phyloP scores from a whole-genome alignment of 179 eudicot genomes.

The Kewa caespitosa region DNA sequence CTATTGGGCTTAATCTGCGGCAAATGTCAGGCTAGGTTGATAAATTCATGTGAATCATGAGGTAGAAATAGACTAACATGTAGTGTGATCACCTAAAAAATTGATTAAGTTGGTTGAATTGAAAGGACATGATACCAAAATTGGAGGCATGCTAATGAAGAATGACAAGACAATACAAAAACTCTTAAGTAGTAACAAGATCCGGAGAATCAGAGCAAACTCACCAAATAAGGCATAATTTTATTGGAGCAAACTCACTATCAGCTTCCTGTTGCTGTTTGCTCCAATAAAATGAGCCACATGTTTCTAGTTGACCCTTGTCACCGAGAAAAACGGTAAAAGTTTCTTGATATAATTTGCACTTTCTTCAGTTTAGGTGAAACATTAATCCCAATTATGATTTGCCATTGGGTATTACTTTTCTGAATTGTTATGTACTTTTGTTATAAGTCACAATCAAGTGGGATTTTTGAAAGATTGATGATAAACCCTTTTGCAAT shows the following conservation, averaged over 20 bases:
- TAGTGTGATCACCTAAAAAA: not conserved
- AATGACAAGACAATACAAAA: constrained; percentile 5
- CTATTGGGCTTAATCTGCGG: not conserved
- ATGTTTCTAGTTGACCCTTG: constrained; percentile 29
- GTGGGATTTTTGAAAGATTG: constrained; percentile 11
- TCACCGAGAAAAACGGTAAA: constrained; percentile 18
- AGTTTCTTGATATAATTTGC: too few species aligned
- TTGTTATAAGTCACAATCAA: constrained; percentile 23
- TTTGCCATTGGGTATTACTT: constrained; percentile 8
- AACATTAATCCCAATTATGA: constrained; percentile 7
- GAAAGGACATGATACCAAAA: constrained; percentile 9
- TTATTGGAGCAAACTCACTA: not conserved
- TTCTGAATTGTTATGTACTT: constrained; percentile 12
- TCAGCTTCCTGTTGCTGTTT: constrained; percentile 9
- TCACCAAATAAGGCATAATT: constrained; percentile 11
- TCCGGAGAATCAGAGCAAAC: constrained; percentile 28
- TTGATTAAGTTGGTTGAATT: constrained; percentile 4
- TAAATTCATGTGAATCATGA: constrained; percentile 15
- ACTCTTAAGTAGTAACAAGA: constrained; percentile 13
- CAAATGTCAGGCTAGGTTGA: constrained; percentile 10
- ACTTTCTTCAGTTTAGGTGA: constrained; percentile 27
- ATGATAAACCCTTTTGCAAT: not conserved
- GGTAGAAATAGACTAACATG: constrained; percentile 1
- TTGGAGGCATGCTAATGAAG: constrained; percentile 1
- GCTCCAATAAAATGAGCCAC: constrained; percentile 14